Base-by-base conservation (phyloP, 345 rosid genomes). In the Sisymbrium altissimum region DNA sequence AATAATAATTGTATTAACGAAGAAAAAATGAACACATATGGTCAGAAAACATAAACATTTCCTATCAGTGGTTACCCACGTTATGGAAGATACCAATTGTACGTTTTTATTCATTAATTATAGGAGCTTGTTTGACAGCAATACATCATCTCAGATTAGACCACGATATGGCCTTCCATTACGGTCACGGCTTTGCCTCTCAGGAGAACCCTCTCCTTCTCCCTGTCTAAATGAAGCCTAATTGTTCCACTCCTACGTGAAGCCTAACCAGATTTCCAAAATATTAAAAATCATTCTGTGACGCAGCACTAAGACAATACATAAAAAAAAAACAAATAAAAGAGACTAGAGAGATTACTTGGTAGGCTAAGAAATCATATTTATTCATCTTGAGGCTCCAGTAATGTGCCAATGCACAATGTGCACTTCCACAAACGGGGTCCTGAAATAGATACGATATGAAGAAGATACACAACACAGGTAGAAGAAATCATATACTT, bases 401-500 rank as follows among this genome's bases (percentile, higher is more conserved):
- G 58, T 89, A 89, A 19, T 80, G 62, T 66, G 90, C 91, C 70
- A 93, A 68, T 32, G 89, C 83, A 81, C 98, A 91, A 65, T 89
- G 86, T 12, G 94, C 96, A 72, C 91, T 84, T 35, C 98, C 94
- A 59, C 84, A 78, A 21, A 89, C 92, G 52, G 94, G 95, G 79
- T 91, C 97, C 98, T 93, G 82, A 48, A 49, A n/a, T n/a, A n/a
- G n/a, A n/a, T n/a, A 10, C 21, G 55, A 19, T 19, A 48, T 19
- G 3, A 48, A 48, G 54, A 48, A 48, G 54, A 49, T 21, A 49
- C 14, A 64, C 23, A 72, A n/a, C 66, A 32, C 9, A 50, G 11
- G 4, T 36, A 63, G 8, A 72, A 30, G 3, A 40, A 30, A 32
- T 29, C 44, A 41, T 29, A 27, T 44, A 7, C 35, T 46, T 56